phyloP scores from a whole-genome alignment of 129 eudicot genomes.

The Daucus carota region DNA sequence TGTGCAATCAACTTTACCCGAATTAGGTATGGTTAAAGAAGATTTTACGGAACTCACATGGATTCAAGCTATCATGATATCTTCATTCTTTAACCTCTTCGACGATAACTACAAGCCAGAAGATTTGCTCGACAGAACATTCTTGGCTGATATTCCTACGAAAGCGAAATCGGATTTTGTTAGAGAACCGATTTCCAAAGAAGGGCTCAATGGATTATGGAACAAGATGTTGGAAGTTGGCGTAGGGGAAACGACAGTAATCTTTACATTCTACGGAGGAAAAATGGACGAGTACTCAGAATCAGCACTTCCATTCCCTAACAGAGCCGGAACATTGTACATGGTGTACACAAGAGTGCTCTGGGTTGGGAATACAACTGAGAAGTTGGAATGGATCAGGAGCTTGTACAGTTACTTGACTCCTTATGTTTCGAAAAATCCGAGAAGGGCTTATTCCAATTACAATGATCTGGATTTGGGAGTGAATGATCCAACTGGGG shows the following conservation, averaged over 20 bases:
- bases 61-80: neutral
- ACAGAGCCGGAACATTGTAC: slow-evolving; percentile 8
- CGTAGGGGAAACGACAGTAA: neutral
- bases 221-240: neutral
- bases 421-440: slow-evolving; percentile 4
- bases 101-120: neutral
- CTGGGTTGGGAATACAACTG: neutral
- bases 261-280: slow-evolving; percentile 6
- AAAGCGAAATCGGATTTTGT: slow-evolving; percentile 9
- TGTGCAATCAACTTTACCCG: neutral
- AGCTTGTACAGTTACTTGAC: neutral
- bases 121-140: slow-evolving; percentile 8
- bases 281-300: neutral
- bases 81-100: slow-evolving; percentile 3
- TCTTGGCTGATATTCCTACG: neutral
- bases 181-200: neutral
- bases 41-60: neutral
- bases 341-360: slow-evolving; percentile 1
- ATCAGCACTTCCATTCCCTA: slow-evolving; percentile 6
- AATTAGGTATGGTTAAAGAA: neutral
- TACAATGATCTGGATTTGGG: slow-evolving; percentile 5
- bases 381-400: slow-evolving; percentile 11
- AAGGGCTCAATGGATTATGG: neutral
- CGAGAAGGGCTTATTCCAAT: slow-evolving; percentile 5
- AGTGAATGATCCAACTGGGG: neutral